Percentiles rank a stretch among this genome's conserved stretches.
Conservation (phyloP, 2,329 filamentous ascomycete genomes). For the Paecilomyces sp. region DNA sequence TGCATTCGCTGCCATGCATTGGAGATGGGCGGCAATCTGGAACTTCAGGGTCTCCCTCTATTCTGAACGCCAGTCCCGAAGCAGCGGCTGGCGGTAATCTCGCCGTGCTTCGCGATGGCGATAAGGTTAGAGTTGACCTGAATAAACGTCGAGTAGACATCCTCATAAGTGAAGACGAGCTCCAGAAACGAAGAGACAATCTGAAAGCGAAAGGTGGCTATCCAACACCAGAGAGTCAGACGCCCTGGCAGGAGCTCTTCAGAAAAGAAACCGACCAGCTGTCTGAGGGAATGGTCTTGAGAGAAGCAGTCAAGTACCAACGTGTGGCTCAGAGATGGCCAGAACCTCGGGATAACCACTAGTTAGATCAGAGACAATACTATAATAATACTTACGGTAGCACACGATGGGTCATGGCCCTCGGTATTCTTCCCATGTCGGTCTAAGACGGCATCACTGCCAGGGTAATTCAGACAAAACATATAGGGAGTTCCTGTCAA, state of each 20-base stretch:
- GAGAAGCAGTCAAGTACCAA: constrained; percentile 41
- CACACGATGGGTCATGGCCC: neutral
- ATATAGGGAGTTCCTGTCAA: neutral
- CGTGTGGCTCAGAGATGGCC: constrained; percentile 37
- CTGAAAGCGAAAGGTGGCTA: constrained; percentile 34
- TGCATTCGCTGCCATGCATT: constrained; percentile 44
- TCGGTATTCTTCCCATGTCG: neutral
- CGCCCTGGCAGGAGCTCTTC: constrained; percentile 47
- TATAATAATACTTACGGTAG: neutral
- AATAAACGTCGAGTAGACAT: constrained; percentile 44
- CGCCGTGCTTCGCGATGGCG: constrained; percentile 44
- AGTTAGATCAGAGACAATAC: neutral
- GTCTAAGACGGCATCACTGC: neutral
- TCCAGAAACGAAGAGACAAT: constrained; percentile 31
- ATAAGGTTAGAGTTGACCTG: constrained; percentile 45
- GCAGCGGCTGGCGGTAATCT: constrained; percentile 49
- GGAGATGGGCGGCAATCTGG: constrained; percentile 51
- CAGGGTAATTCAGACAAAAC: neutral
- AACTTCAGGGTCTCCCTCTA: constrained; percentile 49
- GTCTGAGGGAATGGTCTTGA: constrained; percentile 42
- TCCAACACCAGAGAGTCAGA: constrained; percentile 35
- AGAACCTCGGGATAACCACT: constrained; percentile 42
- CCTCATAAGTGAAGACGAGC: constrained; percentile 36
- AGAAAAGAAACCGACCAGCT: constrained; percentile 40
- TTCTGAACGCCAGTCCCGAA: constrained; percentile 51